phyloP scores from a whole-genome alignment of 371 early-diverging fungal genomes.

The Mortierella sp. region DNA sequence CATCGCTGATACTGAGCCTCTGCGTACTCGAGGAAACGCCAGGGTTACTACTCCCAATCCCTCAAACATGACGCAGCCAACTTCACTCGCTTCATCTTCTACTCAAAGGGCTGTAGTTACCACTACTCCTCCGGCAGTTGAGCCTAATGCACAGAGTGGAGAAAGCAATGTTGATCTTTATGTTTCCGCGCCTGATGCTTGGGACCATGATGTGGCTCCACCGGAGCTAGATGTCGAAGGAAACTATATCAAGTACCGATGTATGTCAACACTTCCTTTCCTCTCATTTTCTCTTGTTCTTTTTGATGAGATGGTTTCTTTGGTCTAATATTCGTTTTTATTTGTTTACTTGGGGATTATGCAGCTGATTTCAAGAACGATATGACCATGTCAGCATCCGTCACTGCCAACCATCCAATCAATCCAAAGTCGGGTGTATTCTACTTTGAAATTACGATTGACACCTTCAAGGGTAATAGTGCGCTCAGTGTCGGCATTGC shows the following conservation, averaged over 20 bases:
- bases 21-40: too few species aligned
- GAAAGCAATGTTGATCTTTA: conserved; percentile 17
- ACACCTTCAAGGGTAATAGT: conserved; percentile 43
- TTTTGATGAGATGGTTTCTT: neutral
- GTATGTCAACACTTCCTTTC: conserved; percentile 8
- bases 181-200: conserved; percentile 34
- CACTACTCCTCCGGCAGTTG: neutral
- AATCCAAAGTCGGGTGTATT: conserved; percentile 36
- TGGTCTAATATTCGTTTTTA: neutral
- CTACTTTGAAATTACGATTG: conserved; percentile 46
- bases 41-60: neutral
- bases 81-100: neutral
- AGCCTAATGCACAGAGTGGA: neutral
- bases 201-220: conserved; percentile 43
- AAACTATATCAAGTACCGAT: conserved; percentile 36
- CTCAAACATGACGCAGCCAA: neutral
- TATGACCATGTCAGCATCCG: conserved; percentile 47
- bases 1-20: neutral
- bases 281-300: neutral
- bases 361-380: conserved; percentile 51
- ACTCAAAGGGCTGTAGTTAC: neutral
- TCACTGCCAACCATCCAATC: conserved; percentile 50
- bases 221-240: conserved; percentile 50
- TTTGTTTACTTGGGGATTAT: too few species aligned
- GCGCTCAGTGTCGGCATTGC: conserved; percentile 48